phyloP scores from a whole-genome alignment of 306 rosid genomes.

The Cucumis hystrix region DNA sequence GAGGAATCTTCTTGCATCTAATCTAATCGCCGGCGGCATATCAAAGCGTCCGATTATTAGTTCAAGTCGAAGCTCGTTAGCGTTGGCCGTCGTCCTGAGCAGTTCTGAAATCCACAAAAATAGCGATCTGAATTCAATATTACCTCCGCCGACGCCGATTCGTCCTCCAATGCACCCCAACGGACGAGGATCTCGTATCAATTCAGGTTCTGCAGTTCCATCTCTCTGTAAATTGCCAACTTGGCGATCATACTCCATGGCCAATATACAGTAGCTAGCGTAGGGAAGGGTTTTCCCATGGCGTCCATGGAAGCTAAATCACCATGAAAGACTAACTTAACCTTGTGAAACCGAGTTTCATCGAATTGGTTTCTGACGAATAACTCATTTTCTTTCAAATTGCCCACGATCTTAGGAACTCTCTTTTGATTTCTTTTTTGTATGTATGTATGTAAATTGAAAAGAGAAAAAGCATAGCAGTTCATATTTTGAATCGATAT shows the following conservation, averaged over 20 bases:
- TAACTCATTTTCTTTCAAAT: neutral
- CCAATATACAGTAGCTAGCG: neutral
- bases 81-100: slow-evolving; percentile 17
- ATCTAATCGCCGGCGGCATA: slow-evolving; percentile 23
- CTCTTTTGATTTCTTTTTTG: neutral
- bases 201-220: slow-evolving; percentile 10
- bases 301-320: neutral
- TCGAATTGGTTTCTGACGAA: neutral
- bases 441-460: neutral
- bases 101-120: neutral
- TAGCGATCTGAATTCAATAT: slow-evolving; percentile 35
- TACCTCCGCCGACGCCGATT: neutral
- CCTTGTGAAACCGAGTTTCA: neutral
- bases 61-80: slow-evolving; percentile 25
- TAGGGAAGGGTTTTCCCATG: neutral
- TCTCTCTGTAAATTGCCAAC: slow-evolving; percentile 9
- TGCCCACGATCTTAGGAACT: neutral
- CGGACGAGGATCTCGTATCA: slow-evolving; percentile 5
- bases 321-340: neutral
- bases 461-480: neutral
- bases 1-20: slow-evolving; percentile 42
- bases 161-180: slow-evolving; percentile 17
- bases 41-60: slow-evolving; percentile 38
- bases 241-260: slow-evolving; percentile 17
- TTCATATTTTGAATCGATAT: neutral